Base-by-base conservation (phyloP, 106 monocot species). In the Dioscorea zingiberensis region DNA sequence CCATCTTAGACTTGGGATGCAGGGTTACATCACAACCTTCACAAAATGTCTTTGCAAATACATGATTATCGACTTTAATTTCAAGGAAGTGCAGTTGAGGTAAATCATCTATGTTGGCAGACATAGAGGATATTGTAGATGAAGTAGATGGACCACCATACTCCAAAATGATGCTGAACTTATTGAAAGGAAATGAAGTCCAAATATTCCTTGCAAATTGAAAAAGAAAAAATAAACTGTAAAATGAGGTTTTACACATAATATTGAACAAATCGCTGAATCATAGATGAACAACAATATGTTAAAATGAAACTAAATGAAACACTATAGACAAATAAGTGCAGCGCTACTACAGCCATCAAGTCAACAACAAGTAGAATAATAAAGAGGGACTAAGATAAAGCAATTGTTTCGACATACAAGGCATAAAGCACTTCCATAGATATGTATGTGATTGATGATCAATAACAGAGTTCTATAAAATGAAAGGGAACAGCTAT, bases 91-190 rank as follows among this genome's bases (percentile, higher is more conserved):
- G 82, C 54, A 90, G 19, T 60, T 23, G 65, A 72, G 80, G 77
- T 38, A 80, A 74, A 57, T 15, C 54, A 58, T 59, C 44, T 55
- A 64, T 61, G 28, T 71, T 73, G 1, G 77, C 51, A 64, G 48
- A 71, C 10, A 83, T 48, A 47, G 74, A 66, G 48, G 75, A 77
- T 44, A 90, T 67, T 73, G 16, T 83, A 65, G 90, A 75, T 68
- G 77, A 74, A 72, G 58, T 14, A 62, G 48, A 59, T 65, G 83
- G 66, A 44, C 83, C 90, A 64, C 90, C 90, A 71, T 83, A 90
- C 71, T 90, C 90, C 77, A 90, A 49, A 32, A 90, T 80, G 60
- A 78, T 75, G 66, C 29, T 66, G 72, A 90, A 83, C 60, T 75
- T 78, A 60, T 59, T 49, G 73, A 86, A 86, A 58, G 90, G 90